Percentiles rank a stretch among this genome's conserved stretches.
Conservation (phyloP, 345 rosid genomes). For the Carallia pectinifolia region DNA sequence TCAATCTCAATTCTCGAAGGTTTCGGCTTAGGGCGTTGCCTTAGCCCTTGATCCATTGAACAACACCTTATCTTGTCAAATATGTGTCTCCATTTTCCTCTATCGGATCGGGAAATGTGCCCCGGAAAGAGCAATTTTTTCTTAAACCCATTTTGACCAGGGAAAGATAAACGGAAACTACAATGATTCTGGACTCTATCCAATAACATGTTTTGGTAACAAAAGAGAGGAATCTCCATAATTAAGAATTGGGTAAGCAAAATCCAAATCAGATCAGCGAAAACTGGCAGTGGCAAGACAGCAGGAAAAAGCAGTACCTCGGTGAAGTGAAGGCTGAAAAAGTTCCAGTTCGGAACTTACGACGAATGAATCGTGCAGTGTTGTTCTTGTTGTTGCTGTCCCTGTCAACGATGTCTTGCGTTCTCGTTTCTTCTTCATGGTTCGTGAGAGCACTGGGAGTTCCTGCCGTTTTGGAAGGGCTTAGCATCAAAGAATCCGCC, state of each 20-base stretch:
- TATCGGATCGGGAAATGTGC: constrained; percentile 35
- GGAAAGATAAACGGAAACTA: constrained; percentile 26
- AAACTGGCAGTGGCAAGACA: not conserved
- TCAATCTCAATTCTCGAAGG: constrained; percentile 27
- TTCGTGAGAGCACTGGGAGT: not conserved
- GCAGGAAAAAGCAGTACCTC: constrained; percentile 15
- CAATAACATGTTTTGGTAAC: constrained; percentile 41
- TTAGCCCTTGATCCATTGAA: constrained; percentile 46
- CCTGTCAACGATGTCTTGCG: not conserved
- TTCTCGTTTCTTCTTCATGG: constrained; percentile 17
- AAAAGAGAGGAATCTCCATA: constrained; percentile 58
- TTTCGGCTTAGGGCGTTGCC: constrained; percentile 54
- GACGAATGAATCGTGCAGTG: constrained; percentile 2
- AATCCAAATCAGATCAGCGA: constrained; percentile 8
- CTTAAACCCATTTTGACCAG: constrained; percentile 25
- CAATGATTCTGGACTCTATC: constrained; percentile 37
- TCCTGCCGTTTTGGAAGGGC: not conserved
- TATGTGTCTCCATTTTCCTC: constrained; percentile 43
- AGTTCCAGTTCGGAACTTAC: constrained; percentile 5
- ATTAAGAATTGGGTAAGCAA: not conserved
- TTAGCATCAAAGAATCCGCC: constrained; percentile 54
- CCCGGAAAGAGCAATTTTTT: constrained; percentile 34
- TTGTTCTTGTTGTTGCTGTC: not conserved
- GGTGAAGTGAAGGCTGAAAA: not conserved
- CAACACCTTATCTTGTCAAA: constrained; percentile 44